These are phyloP conservation scores for Geotrichum restrictum DNA, from an alignment of 1,139 yeast genomes.

Conservation along the genomic window DNA sequence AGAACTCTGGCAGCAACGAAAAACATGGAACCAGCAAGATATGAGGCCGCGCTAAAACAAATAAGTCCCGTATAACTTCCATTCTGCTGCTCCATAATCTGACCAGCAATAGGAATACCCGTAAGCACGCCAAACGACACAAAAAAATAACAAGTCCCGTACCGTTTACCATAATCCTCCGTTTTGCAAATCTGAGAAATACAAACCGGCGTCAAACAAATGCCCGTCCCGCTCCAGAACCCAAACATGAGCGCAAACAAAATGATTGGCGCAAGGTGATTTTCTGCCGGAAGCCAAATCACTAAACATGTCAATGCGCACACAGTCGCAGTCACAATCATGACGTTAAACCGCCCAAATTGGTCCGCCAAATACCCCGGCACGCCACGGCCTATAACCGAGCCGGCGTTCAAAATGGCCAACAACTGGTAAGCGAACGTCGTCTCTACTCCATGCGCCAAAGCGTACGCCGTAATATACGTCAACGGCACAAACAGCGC, in stretches of 20 bases:
- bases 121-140: slow-evolving; percentile 57
- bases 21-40: slow-evolving; percentile 8
- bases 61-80: slow-evolving; percentile 15
- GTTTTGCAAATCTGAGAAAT: slow-evolving; percentile 58
- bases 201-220: slow-evolving; percentile 47
- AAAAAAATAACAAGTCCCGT: slow-evolving; percentile 64
- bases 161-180: slow-evolving; percentile 62
- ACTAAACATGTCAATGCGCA: slow-evolving; percentile 39
- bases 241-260: slow-evolving; percentile 53
- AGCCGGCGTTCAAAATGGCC: slow-evolving; percentile 47
- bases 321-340: slow-evolving; percentile 43
- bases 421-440: slow-evolving; percentile 45
- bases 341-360: slow-evolving; percentile 52
- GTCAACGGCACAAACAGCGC: slow-evolving; percentile 50
- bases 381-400: slow-evolving; percentile 47
- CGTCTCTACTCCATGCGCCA: slow-evolving; percentile 41
- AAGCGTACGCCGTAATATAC: slow-evolving; percentile 51
- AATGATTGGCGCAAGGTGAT: slow-evolving; percentile 42
- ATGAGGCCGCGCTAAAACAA: slow-evolving; percentile 15
- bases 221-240: slow-evolving; percentile 48
- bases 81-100: slow-evolving; percentile 34
- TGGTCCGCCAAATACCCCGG: slow-evolving; percentile 50
- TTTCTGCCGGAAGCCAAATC: slow-evolving; percentile 55
- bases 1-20: slow-evolving; percentile 10
- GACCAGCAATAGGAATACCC: slow-evolving; percentile 54